phyloP scores from a whole-genome alignment of 306 rosid species.

The Astragalus membranaceus region DNA sequence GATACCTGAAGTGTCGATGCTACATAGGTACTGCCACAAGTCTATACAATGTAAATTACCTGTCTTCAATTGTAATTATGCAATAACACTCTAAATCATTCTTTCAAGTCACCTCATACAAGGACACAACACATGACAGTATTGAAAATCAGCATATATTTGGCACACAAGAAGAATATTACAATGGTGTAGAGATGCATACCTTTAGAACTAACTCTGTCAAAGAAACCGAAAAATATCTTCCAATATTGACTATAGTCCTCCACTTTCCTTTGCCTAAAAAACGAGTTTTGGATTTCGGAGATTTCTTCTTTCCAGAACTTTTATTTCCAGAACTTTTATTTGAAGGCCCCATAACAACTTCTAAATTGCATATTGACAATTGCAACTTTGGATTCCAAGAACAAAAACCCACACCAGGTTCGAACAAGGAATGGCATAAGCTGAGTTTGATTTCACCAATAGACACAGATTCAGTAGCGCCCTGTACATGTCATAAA shows the following conservation, averaged over 20 bases:
- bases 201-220: conserved; percentile 77
- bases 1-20: too few species aligned
- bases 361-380: conserved; percentile 68
- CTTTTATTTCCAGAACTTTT: conserved; percentile 57
- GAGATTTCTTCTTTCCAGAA: conserved; percentile 39
- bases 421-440: conserved; percentile 52
- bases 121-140: background rate
- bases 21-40: background rate
- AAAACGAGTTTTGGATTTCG: conserved; percentile 39
- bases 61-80: background rate
- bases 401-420: conserved; percentile 50
- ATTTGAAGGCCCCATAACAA: conserved; percentile 56
- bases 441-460: conserved; percentile 83
- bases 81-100: background rate
- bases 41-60: background rate
- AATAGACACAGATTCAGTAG: conserved; percentile 63
- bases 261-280: conserved; percentile 75
- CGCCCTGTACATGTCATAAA: conserved; percentile 59
- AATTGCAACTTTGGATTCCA: conserved; percentile 73
- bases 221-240: conserved; percentile 69
- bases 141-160: background rate
- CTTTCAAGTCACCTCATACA: background rate
- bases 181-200: conserved; percentile 7
- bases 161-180: background rate
- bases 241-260: conserved; percentile 61